A percentile compares a stretch with the other conserved stretches of the same genome.
phyloP scores from a whole-genome alignment of 1,284 basidiomycete genomes.

The Tremellales sp. region DNA sequence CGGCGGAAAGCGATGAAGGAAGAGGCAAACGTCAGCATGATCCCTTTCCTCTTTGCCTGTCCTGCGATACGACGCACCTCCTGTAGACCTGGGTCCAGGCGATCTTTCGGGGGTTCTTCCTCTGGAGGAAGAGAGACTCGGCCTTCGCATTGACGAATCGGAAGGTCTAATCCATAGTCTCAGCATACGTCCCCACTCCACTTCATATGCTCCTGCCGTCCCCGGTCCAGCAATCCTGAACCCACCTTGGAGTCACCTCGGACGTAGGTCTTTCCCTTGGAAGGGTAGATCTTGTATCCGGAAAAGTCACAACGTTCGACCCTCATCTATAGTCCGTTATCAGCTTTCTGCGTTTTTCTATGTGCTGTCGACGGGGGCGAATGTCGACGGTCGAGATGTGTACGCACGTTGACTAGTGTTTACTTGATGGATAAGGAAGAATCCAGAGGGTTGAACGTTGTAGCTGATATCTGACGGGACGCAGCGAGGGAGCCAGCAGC shows the following conservation, averaged over 20 bases:
- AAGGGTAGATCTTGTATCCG: conserved; percentile 92
- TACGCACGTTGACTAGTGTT: conserved; percentile 3
- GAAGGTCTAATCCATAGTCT: too few species aligned
- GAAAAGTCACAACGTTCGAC: conserved; percentile 96
- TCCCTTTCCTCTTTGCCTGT: neutral
- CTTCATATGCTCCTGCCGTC: too few species aligned
- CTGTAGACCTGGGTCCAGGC: conserved; percentile 97
- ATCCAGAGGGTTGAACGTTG: too few species aligned
- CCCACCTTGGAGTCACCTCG: conserved; percentile 92
- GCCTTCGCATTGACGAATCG: conserved; percentile 85
- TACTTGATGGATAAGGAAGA: conserved; percentile 2
- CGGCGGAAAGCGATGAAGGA: neutral
- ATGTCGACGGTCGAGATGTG: neutral
- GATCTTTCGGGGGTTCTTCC: conserved; percentile 99
- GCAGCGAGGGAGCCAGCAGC: too few species aligned
- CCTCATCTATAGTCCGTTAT: conserved; percentile 60
- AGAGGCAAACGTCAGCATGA: conserved; percentile 1
- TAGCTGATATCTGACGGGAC: too few species aligned
- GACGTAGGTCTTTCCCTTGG: conserved; percentile 92
- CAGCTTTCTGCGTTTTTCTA: neutral
- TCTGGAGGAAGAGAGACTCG: conserved; percentile 95
- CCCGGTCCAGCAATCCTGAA: too few species aligned
- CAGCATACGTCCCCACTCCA: too few species aligned
- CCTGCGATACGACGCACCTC: conserved; percentile 40
- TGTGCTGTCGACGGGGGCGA: conserved; percentile 2